These are phyloP conservation scores for Acanthamoeba healyi DNA, from an alignment of 208 protist genomes.

Conservation along the genomic window DNA sequence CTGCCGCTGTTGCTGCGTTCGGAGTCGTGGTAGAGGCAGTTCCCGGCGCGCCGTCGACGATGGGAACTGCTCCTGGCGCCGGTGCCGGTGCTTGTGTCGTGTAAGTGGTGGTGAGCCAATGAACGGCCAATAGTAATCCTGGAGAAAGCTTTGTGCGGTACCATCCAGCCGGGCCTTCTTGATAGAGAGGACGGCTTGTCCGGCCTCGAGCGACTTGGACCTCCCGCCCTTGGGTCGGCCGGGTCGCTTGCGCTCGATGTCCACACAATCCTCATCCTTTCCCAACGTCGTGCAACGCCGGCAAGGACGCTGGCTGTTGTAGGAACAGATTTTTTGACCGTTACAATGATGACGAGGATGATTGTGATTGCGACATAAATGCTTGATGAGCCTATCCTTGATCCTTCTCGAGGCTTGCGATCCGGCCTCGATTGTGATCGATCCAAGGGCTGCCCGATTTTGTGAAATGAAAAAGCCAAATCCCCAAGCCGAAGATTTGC, in stretches of 20 bases:
- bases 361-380: no score
- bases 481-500: neutral
- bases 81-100: no score
- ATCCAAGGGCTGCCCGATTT: no score
- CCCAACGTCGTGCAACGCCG: conserved; percentile 12
- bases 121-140: neutral
- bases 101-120: no score
- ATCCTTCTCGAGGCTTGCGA: no score
- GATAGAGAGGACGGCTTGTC: neutral
- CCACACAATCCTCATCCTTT: conserved; percentile 42
- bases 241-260: conserved; percentile 34
- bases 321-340: neutral
- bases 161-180: conserved; percentile 12
- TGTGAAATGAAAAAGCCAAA: neutral
- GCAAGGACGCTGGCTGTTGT: conserved; percentile 31
- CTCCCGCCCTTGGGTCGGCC: conserved; percentile 33
- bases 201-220: neutral
- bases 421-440: neutral
- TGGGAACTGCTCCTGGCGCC: neutral
- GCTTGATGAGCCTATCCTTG: no score
- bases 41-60: neutral
- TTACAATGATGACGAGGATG: neutral
- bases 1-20: neutral
- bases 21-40: neutral
- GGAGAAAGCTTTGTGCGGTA: neutral